Base-by-base conservation (phyloP, 2,329 filamentous ascomycete species). In the Fusarium vanettenii region DNA sequence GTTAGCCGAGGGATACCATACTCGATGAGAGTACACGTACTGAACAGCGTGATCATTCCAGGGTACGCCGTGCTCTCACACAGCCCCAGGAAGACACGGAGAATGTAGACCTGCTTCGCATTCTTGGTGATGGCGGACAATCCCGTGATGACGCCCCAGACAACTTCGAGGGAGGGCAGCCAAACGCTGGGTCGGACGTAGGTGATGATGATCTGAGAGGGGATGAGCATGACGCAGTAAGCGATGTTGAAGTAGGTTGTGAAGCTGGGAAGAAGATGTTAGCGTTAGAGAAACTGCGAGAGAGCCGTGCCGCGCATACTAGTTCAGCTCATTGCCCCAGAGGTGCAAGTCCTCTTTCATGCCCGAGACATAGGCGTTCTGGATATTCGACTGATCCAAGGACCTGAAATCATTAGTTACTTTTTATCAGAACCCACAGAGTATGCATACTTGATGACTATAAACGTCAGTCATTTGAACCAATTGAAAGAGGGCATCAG, bases 191-290 rank as follows among this genome's bases (percentile, higher is more conserved):
- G 82, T 7, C 82, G 80, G 25, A 85, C 79, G 57, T 81, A 79
- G 7, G 80, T 84, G 76, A 82, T 76, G 75, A 85, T 81, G 41
- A 85, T 73, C 69, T 82, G 84, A 22, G 81, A 82, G 0, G 83
- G 81, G 55, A 81, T 79, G 56, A 84, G 79, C 55, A 83, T 81
- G 81, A 91, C 81, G 3, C 90, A 87, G 74, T 92, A 92, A 16
- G 90, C 90, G 3, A 89, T 84, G 1, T 88, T 91, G 85, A 89
- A 92, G 50, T 85, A 86, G 2, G 87, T 86, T 62, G 78, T 80
- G 66, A 84, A 78, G 57, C 76, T 77, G 37, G 37, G 10, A 39
- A n/a, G 37, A 39, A 39, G 18, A 39, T 39, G 37, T 39, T 39
- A 39, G 18, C 37, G 18, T n/a, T 7, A 39, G 7, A 39, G 9